These are phyloP conservation scores for Seiridium unicorne DNA, from an alignment of 2,329 filamentous ascomycete genomes.

Conservation along the genomic window DNA sequence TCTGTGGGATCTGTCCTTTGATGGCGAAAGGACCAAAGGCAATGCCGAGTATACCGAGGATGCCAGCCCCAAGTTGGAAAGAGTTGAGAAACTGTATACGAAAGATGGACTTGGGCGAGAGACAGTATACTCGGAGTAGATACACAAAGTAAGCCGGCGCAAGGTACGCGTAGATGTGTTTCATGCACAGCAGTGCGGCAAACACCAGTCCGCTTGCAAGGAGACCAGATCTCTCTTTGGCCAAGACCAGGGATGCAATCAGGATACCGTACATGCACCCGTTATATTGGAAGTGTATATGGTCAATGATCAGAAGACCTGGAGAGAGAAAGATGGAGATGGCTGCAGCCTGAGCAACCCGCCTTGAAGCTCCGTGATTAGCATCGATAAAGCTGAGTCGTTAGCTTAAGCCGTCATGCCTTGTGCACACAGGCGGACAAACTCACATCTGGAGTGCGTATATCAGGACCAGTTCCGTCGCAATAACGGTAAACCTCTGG, in stretches of 20 bases:
- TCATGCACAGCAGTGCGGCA: constrained; percentile 83
- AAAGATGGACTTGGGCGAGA: constrained; percentile 75
- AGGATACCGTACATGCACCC: constrained; percentile 92
- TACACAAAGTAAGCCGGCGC: constrained; percentile 95
- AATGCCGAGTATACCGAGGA: constrained; percentile 69
- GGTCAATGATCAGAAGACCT: constrained; percentile 93
- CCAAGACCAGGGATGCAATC: constrained; percentile 80
- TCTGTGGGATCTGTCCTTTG: constrained; percentile 79
- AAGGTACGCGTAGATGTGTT: constrained; percentile 97
- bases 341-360: constrained; percentile 79
- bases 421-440: not conserved
- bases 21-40: constrained; percentile 88
- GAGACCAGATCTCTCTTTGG: constrained; percentile 71
- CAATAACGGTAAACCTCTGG: constrained; percentile 83
- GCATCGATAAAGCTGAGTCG: constrained; percentile 70
- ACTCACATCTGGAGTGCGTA: constrained; percentile 75
- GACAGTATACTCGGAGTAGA: constrained; percentile 83
- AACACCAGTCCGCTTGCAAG: constrained; percentile 81
- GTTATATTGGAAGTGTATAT: constrained; percentile 98
- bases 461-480: constrained; percentile 79
- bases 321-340: constrained; percentile 89
- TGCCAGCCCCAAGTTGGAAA: constrained; percentile 75
- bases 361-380: constrained; percentile 62
- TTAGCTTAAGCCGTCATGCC: constrained; percentile 10
- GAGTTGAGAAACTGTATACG: constrained; percentile 75